phyloP scores from a whole-genome alignment of 1,284 basidiomycete genomes.

The Anthracocystis setariae region DNA sequence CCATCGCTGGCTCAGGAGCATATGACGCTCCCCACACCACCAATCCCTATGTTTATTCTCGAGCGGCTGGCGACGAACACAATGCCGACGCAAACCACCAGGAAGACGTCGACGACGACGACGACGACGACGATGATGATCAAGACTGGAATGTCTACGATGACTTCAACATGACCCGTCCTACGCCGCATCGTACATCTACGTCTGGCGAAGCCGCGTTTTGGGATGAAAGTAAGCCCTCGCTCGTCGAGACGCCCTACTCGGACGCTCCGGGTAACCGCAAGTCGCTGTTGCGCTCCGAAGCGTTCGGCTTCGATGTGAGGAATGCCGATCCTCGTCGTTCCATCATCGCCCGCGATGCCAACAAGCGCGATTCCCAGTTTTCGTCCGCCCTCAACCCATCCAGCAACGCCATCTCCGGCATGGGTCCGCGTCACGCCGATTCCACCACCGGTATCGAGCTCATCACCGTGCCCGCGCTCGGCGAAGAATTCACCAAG shows the following conservation, averaged over 20 bases:
- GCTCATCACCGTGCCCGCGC: slow-evolving; percentile 63
- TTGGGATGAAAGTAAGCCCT: slow-evolving; percentile 39
- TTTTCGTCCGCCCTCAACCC: slow-evolving; percentile 4
- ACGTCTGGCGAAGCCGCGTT: slow-evolving; percentile 24
- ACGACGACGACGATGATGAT: slow-evolving; percentile 48
- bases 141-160: slow-evolving; percentile 64
- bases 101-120: slow-evolving; percentile 47
- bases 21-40: slow-evolving; percentile 25
- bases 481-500: slow-evolving; percentile 58
- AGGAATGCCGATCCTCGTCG: slow-evolving; percentile 54
- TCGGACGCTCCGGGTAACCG: slow-evolving; percentile 26
- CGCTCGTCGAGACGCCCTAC: slow-evolving; percentile 31
- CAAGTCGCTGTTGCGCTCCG: slow-evolving; percentile 42
- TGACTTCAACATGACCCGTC: slow-evolving; percentile 61
- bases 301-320: slow-evolving; percentile 61
- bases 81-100: slow-evolving; percentile 28
- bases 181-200: slow-evolving; percentile 35
- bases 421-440: slow-evolving; percentile 35
- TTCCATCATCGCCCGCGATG: slow-evolving; percentile 19
- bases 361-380: slow-evolving; percentile 8
- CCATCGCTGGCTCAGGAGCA: slow-evolving; percentile 14
- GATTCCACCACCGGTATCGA: slow-evolving; percentile 55
- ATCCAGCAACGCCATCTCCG: slow-evolving; percentile 15
- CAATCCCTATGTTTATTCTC: slow-evolving; percentile 41
- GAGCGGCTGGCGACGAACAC: slow-evolving; percentile 18